These are phyloP conservation scores for Begonia loranthoides DNA, from an alignment of 306 rosid species.

Conservation along the genomic window DNA sequence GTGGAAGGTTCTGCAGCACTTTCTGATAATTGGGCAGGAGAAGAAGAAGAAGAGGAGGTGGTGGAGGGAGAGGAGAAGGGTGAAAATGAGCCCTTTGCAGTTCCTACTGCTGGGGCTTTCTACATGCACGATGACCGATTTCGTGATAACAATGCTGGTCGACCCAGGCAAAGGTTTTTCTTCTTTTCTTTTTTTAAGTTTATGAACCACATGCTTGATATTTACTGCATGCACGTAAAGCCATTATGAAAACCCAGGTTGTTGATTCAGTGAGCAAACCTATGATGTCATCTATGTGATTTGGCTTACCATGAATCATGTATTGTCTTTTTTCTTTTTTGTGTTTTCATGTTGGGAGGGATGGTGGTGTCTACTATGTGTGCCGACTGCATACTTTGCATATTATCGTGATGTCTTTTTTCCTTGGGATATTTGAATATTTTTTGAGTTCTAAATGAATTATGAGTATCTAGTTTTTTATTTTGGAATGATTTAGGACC, in stretches of 20 bases:
- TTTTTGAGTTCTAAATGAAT: too few relatives aligned
- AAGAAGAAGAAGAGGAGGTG: conserved; percentile 22
- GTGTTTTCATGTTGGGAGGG: not conserved
- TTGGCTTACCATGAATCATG: not conserved
- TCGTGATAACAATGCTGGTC: conserved; percentile 65
- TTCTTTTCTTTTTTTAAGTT: not conserved
- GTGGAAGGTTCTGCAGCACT: conserved; percentile 5
- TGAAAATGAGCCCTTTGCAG: conserved; percentile 90
- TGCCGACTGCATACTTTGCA: too few relatives aligned
- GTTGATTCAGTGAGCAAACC: not conserved
- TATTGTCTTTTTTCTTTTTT: not conserved
- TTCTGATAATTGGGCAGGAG: conserved; percentile 4
- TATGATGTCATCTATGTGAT: not conserved
- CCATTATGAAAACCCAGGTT: not conserved
- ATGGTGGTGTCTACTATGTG: not conserved
- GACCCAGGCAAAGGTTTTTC: conserved; percentile 46
- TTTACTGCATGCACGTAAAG: conserved; percentile 1
- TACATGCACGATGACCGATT: conserved; percentile 96
- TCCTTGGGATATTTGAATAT: too few relatives aligned
- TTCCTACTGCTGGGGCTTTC: conserved; percentile 92
- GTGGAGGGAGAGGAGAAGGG: conserved; percentile 55
- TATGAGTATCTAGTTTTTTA: too few relatives aligned
- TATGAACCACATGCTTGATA: not conserved
- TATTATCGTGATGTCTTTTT: too few relatives aligned
- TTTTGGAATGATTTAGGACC: too few relatives aligned